phyloP scores from a whole-genome alignment of 306 rosid genomes.

The Betula pendula region DNA sequence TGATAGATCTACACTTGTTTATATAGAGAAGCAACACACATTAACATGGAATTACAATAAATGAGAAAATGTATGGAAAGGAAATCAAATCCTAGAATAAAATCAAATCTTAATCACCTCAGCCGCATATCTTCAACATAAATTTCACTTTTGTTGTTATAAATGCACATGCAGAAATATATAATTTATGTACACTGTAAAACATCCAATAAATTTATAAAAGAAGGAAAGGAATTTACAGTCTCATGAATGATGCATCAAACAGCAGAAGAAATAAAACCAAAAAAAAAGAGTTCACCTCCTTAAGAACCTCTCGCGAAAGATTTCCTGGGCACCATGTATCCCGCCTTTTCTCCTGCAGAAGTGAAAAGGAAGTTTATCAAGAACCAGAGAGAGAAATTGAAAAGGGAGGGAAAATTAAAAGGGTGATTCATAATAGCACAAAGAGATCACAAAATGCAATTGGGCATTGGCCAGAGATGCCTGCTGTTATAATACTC shows the following conservation, averaged over 20 bases:
- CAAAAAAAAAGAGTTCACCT: slow-evolving; percentile 45
- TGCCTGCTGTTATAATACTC: background rate
- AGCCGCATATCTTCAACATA: too few species aligned
- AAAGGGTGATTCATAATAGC: background rate
- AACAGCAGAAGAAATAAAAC: too few species aligned
- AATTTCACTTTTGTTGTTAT: background rate
- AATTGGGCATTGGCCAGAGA: background rate
- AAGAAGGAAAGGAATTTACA: slow-evolving; percentile 14
- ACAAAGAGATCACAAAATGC: background rate
- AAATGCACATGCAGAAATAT: background rate
- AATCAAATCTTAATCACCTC: too few species aligned
- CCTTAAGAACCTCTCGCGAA: slow-evolving; percentile 44
- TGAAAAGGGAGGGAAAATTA: background rate
- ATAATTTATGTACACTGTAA: background rate
- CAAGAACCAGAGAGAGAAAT: slow-evolving; percentile 17
- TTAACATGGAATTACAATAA: too few species aligned
- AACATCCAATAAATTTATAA: background rate
- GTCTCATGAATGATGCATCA: slow-evolving; percentile 5
- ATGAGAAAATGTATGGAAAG: too few species aligned
- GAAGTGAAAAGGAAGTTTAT: slow-evolving; percentile 36
- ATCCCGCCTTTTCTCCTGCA: slow-evolving; percentile 89
- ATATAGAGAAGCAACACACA: too few species aligned
- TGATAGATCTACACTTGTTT: too few species aligned
- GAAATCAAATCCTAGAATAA: too few species aligned
- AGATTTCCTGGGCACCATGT: slow-evolving; percentile 92